phyloP scores from a whole-genome alignment of 2,329 filamentous ascomycete species.

The Pseudocercospora eumusae region DNA sequence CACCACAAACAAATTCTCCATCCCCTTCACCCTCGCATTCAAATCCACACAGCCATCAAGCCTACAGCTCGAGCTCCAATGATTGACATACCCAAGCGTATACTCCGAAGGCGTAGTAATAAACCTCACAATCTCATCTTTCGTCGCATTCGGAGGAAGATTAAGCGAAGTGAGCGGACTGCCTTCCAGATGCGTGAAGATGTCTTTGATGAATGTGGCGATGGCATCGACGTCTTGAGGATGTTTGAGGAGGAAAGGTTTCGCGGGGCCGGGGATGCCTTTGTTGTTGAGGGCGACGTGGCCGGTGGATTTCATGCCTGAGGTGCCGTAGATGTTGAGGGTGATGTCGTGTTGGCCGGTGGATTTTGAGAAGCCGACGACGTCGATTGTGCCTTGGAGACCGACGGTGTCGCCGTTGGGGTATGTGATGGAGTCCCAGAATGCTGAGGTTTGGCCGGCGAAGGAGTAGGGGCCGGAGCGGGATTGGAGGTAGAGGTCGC shows the following conservation, averaged over 20 bases:
- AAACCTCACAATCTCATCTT: conserved; percentile 53
- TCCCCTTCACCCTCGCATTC: conserved; percentile 52
- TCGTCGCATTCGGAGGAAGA: conserved; percentile 48
- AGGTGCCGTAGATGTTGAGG: conserved; percentile 60
- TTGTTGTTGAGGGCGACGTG: conserved; percentile 58
- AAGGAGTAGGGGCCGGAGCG: conserved; percentile 57
- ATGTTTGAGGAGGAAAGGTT: conserved; percentile 54
- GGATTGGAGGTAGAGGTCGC: conserved; percentile 50
- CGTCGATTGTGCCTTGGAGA: conserved; percentile 57
- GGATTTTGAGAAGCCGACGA: conserved; percentile 51
- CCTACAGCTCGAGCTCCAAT: conserved; percentile 57
- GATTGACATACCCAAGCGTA: conserved; percentile 54
- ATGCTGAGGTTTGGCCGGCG: conserved; percentile 55
- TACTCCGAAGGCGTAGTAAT: conserved; percentile 53
- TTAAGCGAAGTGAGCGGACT: conserved; percentile 53
- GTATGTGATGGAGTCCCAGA: conserved; percentile 58
- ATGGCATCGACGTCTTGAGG: conserved; percentile 52
- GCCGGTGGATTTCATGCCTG: conserved; percentile 54
- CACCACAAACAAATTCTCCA: conserved; percentile 54
- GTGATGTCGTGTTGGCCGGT: conserved; percentile 57
- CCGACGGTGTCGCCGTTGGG: conserved; percentile 49
- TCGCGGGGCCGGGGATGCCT: conserved; percentile 56
- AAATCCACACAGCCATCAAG: conserved; percentile 55
- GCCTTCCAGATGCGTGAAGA: conserved; percentile 52
- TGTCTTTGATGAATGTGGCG: conserved; percentile 52